Evolutionary conservation across 345 rosid species (phyloP), one percentile per base, ranked within the genome.

Genomic region (Carallia pectinifolia): DNA sequence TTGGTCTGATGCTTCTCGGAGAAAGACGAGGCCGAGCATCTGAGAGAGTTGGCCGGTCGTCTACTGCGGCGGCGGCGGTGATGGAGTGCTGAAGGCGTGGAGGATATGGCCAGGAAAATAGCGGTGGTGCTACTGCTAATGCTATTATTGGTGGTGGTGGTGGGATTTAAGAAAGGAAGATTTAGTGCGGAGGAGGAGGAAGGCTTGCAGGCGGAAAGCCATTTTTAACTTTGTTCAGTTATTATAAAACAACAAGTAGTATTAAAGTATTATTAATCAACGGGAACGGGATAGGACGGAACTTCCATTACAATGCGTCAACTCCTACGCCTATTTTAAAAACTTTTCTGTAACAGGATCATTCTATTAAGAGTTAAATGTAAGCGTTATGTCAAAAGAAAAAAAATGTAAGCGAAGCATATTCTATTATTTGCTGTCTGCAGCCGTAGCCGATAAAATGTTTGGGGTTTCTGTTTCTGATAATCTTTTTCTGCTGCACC

Each of bases 11-110:
- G 84, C 73, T 82, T 78, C 64, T 85, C 90, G 15, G 83, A 69
- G 80, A 78, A 85, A 17, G 88, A 84, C 23, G 88, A 86, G 55
- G 90, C 85, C 17, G 83, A 85, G 82, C 90, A 86, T 12, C 64
- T 77, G 31, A 80, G 61, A 4, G 79, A 72, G 59, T 34, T 29
- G n/a, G 61, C 38, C 2, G 44, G 31, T n/a, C 58, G 68, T 12
- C 66, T 52, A 36, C 81, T 74, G 58, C 80, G 73, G 63, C 47
- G 66, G 12, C 56, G 65, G 38, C 12, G 50, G 72, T 31, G 67
- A 17, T 27, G 34, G 12, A 65, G 17, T 17, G 68, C 10, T 27
- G 69, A 37, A 13, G 76, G 54, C n/a, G 70, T n/a, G n/a, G n/a
- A n/a, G n/a, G n/a, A n/a, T 19, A 61, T 58, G 31, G 79, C 37